These are phyloP conservation scores for Trypanosoma mega DNA, from an alignment of 208 protist genomes.

Conservation along the genomic window DNA sequence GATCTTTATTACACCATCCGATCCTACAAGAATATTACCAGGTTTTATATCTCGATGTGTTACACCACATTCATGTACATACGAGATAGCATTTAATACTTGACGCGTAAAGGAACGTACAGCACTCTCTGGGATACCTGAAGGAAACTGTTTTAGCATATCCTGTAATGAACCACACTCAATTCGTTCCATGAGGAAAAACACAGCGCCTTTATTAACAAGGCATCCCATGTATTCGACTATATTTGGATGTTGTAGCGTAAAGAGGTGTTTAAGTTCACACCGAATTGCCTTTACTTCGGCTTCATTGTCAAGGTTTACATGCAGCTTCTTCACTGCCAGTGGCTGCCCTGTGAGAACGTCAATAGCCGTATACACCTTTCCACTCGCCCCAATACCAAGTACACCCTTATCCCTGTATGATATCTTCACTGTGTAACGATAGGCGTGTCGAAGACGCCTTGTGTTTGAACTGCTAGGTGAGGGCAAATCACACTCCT, in stretches of 20 bases:
- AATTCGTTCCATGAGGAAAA: slow-evolving; percentile 38
- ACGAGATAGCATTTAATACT: slow-evolving; percentile 34
- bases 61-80: slow-evolving; percentile 44
- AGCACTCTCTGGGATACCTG: slow-evolving; percentile 31
- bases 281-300: too few species aligned
- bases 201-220: slow-evolving; percentile 25
- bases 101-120: slow-evolving; percentile 28
- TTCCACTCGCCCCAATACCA: too few species aligned
- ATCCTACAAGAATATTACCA: slow-evolving; percentile 69
- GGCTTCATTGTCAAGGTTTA: too few species aligned
- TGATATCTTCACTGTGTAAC: too few species aligned
- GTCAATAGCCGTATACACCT: too few species aligned
- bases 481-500: too few species aligned
- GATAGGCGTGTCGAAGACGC: too few species aligned
- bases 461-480: too few species aligned
- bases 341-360: too few species aligned
- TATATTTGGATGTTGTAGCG: slow-evolving; percentile 33
- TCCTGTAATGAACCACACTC: slow-evolving; percentile 31
- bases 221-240: slow-evolving; percentile 38
- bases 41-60: slow-evolving; percentile 83
- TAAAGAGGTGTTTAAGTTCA: too few species aligned
- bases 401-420: too few species aligned
- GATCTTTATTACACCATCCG: slow-evolving; percentile 42
- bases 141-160: slow-evolving; percentile 19
- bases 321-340: too few species aligned